A percentile compares a stretch with the other conserved stretches of the same genome.
These are phyloP conservation scores for Paxillus ammoniavirescens DNA, from an alignment of 768 basidiomycete species.

Conservation along the genomic window DNA sequence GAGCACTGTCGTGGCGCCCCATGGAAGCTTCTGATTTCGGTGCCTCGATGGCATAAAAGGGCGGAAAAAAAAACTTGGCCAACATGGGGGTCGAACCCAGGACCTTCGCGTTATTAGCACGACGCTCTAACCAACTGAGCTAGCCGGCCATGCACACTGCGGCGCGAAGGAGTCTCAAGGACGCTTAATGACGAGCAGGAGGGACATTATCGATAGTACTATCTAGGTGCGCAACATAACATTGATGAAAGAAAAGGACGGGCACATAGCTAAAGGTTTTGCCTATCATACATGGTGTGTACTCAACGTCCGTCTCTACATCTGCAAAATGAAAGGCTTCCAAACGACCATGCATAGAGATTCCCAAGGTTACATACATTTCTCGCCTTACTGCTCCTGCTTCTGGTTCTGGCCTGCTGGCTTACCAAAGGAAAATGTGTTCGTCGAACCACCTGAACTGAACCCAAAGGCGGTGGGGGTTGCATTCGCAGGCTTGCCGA, in stretches of 20 bases:
- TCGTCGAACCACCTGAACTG: constrained; percentile 8
- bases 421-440: constrained; percentile 26
- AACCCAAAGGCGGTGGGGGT: constrained; percentile 34
- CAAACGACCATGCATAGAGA: neutral
- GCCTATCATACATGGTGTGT: neutral
- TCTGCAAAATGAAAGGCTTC: neutral
- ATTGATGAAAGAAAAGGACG: no score
- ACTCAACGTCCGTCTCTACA: neutral
- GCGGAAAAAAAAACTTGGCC: no score
- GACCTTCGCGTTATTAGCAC: constrained; percentile 24
- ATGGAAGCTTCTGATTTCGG: no score
- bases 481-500: constrained; percentile 18
- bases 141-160: constrained; percentile 23
- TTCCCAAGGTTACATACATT: neutral
- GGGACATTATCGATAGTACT: no score
- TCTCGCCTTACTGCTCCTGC: constrained; percentile 29
- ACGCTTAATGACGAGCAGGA: no score
- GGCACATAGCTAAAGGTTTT: neutral
- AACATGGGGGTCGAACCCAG: no score
- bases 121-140: constrained; percentile 35
- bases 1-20: no score
- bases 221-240: no score
- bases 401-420: constrained; percentile 30
- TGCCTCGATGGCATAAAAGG: no score
- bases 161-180: no score